phyloP scores from a whole-genome alignment of 441 rosid species.

The Aleurites moluccanus region DNA sequence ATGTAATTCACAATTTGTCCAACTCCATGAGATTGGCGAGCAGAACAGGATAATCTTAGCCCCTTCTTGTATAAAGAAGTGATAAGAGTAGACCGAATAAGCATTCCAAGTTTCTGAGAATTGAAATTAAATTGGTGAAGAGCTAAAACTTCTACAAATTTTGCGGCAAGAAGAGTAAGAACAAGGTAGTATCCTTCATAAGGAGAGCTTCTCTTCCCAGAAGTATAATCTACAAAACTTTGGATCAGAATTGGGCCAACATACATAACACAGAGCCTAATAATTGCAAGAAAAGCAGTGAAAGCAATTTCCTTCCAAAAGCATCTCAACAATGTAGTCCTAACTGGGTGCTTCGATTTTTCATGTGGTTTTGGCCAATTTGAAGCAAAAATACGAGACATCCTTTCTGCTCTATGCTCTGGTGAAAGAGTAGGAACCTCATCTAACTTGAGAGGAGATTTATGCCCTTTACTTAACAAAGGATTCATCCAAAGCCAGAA shows the following conservation, averaged over 20 bases:
- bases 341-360: conserved; percentile 57
- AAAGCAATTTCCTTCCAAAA: conserved; percentile 76
- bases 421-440: conserved; percentile 82
- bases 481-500: conserved; percentile 99
- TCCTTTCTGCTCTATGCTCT: conserved; percentile 68
- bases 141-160: conserved; percentile 70
- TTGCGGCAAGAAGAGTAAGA: conserved; percentile 62
- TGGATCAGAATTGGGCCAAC: conserved; percentile 87
- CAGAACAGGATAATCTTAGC: conserved; percentile 69
- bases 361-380: conserved; percentile 83
- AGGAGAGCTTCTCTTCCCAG: conserved; percentile 71
- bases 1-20: conserved; percentile 96
- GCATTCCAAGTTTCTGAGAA: conserved; percentile 92
- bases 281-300: conserved; percentile 74
- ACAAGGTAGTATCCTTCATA: conserved; percentile 84
- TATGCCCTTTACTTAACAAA: conserved; percentile 68
- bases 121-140: conserved; percentile 88
- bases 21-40: conserved; percentile 90
- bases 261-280: conserved; percentile 71
- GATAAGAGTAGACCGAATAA: conserved; percentile 71
- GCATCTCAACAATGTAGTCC: conserved; percentile 73
- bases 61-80: conserved; percentile 86
- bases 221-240: conserved; percentile 71
- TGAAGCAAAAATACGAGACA: conserved; percentile 57
- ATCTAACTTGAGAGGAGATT: conserved; percentile 65